Conservation (phyloP, 495 filamentous ascomycete genomes). For the Tuber umbilicatum region DNA sequence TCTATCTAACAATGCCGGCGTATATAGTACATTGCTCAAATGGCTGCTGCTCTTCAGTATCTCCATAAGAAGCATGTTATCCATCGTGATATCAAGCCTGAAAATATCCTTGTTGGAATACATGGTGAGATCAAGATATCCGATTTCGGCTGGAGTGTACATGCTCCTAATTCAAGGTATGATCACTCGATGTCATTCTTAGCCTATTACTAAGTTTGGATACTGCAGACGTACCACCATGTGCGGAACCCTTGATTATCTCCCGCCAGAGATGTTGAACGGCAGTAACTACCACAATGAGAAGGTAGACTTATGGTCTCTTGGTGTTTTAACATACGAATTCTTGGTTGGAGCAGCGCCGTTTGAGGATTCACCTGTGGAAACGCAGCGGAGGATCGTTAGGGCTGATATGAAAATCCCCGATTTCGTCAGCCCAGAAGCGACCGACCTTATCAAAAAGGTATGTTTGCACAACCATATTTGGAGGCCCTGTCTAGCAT, state of each 20-base stretch:
- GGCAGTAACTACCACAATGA: constrained; percentile 82
- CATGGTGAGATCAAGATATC: constrained; percentile 98
- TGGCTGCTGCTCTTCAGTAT: constrained; percentile 87
- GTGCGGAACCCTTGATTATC: constrained; percentile 95
- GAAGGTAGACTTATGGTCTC: constrained; percentile 92
- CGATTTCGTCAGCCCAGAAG: constrained; percentile 81
- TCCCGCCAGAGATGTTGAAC: constrained; percentile 95
- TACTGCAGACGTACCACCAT: constrained; percentile 64
- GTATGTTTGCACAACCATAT: constrained; percentile 47
- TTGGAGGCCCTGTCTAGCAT: neutral
- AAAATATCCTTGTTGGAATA: constrained; percentile 95
- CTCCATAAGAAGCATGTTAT: constrained; percentile 98
- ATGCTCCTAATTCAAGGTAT: constrained; percentile 82
- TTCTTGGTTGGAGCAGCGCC: constrained; percentile 93
- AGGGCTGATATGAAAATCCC: constrained; percentile 89
- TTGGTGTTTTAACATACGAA: constrained; percentile 93
- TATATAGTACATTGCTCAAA: constrained; percentile 90
- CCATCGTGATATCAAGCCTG: constrained; percentile 97
- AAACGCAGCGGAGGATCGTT: constrained; percentile 88
- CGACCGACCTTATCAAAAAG: constrained; percentile 83
- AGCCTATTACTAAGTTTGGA: constrained; percentile 3
- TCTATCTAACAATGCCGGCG: constrained; percentile 6
- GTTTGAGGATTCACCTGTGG: constrained; percentile 89
- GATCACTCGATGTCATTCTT: neutral
- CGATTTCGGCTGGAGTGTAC: constrained; percentile 97